A percentile compares a stretch with the other conserved stretches of the same genome.
phyloP scores from a whole-genome alignment of 2,329 filamentous ascomycete species.

The Colletotrichum sp. region DNA sequence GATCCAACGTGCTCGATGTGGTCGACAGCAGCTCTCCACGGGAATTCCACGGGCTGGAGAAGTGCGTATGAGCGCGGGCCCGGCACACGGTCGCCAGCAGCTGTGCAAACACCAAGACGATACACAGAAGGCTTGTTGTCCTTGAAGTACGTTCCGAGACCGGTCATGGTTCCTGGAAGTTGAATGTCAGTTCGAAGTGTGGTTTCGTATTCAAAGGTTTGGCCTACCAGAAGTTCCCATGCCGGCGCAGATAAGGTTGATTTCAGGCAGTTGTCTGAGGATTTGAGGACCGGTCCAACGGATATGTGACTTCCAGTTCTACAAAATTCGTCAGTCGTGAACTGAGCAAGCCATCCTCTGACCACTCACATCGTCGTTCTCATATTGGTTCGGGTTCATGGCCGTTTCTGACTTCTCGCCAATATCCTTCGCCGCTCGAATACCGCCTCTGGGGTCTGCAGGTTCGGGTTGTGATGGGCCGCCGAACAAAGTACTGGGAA shows the following conservation, averaged over 20 bases:
- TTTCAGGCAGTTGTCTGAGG: conserved; percentile 58
- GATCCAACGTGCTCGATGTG: conserved; percentile 62
- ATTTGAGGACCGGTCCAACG: conserved; percentile 67
- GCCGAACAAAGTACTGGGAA: conserved; percentile 55
- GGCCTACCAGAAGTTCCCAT: conserved; percentile 60
- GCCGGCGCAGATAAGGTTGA: conserved; percentile 59
- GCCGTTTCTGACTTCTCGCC: conserved; percentile 45
- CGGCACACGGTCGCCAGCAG: conserved; percentile 60
- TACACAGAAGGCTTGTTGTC: conserved; percentile 51
- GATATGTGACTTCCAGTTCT: conserved; percentile 61
- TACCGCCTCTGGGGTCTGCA: conserved; percentile 56
- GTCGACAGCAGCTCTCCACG: conserved; percentile 62
- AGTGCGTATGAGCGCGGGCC: conserved; percentile 60
- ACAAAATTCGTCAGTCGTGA: neutral
- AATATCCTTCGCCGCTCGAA: conserved; percentile 49
- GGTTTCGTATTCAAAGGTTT: neutral
- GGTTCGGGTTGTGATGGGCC: conserved; percentile 65
- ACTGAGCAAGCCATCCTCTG: rapidly evolving
- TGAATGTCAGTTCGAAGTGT: neutral
- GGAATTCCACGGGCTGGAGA: conserved; percentile 57
- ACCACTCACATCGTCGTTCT: conserved; percentile 47
- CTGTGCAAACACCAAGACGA: conserved; percentile 58
- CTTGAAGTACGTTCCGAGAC: conserved; percentile 56
- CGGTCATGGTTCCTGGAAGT: conserved; percentile 47
- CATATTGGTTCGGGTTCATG: conserved; percentile 62